Percentiles rank a stretch among this genome's conserved stretches.
These are phyloP conservation scores for Colletotrichum sp. DNA, from an alignment of 2,329 filamentous ascomycete species.

Conservation along the genomic window DNA sequence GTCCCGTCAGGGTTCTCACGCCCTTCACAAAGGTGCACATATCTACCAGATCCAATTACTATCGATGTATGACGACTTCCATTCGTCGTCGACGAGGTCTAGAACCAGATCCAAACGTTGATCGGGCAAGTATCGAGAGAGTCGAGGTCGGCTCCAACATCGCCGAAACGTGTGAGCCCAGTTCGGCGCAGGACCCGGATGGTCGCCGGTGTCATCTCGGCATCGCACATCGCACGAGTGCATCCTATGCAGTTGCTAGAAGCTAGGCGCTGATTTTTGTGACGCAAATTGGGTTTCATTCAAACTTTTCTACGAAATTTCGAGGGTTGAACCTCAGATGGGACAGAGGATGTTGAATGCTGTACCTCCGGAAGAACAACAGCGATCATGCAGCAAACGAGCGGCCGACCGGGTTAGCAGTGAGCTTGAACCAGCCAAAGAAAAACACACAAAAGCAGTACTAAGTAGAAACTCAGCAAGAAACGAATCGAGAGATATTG, in stretches of 20 bases:
- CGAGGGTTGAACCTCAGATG: background rate
- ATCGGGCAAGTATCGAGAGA: background rate
- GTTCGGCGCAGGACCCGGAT: background rate
- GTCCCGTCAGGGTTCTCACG: background rate
- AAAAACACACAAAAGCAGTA: background rate
- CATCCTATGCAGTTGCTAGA: fast-evolving
- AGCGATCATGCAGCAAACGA: background rate
- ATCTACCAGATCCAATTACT: background rate
- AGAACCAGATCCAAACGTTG: fast-evolving
- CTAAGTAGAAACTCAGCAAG: background rate
- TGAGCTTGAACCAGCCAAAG: background rate
- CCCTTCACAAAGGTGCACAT: background rate
- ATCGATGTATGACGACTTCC: background rate
- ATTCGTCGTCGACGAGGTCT: background rate
- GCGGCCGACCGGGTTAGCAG: background rate
- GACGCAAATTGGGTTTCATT: background rate
- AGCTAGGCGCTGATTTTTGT: fast-evolving
- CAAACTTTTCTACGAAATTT: background rate
- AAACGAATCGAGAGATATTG: background rate
- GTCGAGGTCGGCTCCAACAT: fast-evolving
- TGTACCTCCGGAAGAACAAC: background rate
- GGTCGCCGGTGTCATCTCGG: background rate
- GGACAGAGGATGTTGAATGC: background rate
- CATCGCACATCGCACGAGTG: background rate
- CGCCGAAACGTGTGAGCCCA: background rate